phyloP scores from a whole-genome alignment of 768 basidiomycete species.

The Cubamyces sp. region DNA sequence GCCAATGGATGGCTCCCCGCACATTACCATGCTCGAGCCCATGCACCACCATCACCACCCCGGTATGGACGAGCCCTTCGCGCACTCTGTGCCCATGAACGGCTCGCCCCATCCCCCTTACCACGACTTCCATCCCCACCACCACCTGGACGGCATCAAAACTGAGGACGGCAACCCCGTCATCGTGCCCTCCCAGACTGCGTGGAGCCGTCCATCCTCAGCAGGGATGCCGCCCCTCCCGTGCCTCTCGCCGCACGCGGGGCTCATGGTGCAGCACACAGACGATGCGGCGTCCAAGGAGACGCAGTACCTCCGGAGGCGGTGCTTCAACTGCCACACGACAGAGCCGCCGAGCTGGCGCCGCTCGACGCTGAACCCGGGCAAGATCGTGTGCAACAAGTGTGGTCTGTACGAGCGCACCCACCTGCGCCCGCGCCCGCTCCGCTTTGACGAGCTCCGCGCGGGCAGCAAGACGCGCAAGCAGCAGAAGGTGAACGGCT shows the following conservation, averaged over 20 bases:
- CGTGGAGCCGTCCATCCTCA: constrained; percentile 47
- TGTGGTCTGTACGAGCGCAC: constrained; percentile 92
- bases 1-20: constrained; percentile 43
- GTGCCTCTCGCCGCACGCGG: constrained; percentile 47
- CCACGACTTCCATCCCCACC: constrained; percentile 48
- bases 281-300: constrained; percentile 91
- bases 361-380: constrained; percentile 83
- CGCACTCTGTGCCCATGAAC: constrained; percentile 36
- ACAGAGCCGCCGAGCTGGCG: constrained; percentile 91
- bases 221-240: constrained; percentile 39
- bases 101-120: constrained; percentile 50
- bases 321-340: constrained; percentile 91
- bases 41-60: constrained; percentile 29
- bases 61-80: constrained; percentile 36
- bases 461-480: constrained; percentile 86
- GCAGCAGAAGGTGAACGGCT: constrained; percentile 40
- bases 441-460: constrained; percentile 86
- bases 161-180: constrained; percentile 64
- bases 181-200: constrained; percentile 66
- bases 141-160: constrained; percentile 57
- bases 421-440: constrained; percentile 78
- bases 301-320: constrained; percentile 85
- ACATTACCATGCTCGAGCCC: constrained; percentile 43
- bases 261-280: constrained; percentile 81
- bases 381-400: constrained; percentile 95